A percentile compares a stretch with the other conserved stretches of the same genome.
Evolutionary conservation across 2,329 filamentous ascomycete genomes (phyloP).

Genomic region (Talaromyces pinophilus): DNA sequence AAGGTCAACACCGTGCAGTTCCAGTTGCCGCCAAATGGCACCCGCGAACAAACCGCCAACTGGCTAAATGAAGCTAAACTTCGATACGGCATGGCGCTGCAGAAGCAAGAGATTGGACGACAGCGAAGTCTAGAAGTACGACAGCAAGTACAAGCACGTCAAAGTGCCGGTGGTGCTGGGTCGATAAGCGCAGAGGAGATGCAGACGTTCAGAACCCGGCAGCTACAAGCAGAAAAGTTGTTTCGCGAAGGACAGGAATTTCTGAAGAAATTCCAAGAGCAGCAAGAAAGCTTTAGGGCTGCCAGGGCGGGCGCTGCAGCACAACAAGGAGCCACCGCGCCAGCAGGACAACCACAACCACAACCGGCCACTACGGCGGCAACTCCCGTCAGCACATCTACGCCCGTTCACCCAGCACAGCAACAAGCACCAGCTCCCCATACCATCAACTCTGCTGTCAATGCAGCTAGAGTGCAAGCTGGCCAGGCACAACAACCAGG

Average conservation of each 20-base stretch:
- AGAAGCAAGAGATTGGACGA: slow-evolving; percentile 51
- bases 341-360: slow-evolving; percentile 25
- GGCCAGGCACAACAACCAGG: slow-evolving; percentile 22
- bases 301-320: slow-evolving; percentile 26
- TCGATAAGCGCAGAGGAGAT: slow-evolving; percentile 41
- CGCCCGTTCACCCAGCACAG: slow-evolving; percentile 38
- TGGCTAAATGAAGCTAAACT: slow-evolving; percentile 52
- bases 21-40: slow-evolving; percentile 48
- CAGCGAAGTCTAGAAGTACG: slow-evolving; percentile 47
- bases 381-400: slow-evolving; percentile 29
- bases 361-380: slow-evolving; percentile 11
- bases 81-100: slow-evolving; percentile 51
- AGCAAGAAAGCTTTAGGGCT: slow-evolving; percentile 48
- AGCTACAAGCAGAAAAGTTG: slow-evolving; percentile 43
- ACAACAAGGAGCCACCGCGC: background rate
- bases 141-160: slow-evolving; percentile 41
- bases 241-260: slow-evolving; percentile 50
- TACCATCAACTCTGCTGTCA: slow-evolving; percentile 52
- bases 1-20: slow-evolving; percentile 50
- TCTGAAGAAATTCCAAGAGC: slow-evolving; percentile 51
- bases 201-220: slow-evolving; percentile 46
- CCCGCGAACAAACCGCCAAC: slow-evolving; percentile 44
- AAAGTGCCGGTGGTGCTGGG: slow-evolving; percentile 41
- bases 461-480: slow-evolving; percentile 45
- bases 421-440: slow-evolving; percentile 45